phyloP scores from a whole-genome alignment of 805 yeast species.

The Priceomyces fermenticarens region DNA sequence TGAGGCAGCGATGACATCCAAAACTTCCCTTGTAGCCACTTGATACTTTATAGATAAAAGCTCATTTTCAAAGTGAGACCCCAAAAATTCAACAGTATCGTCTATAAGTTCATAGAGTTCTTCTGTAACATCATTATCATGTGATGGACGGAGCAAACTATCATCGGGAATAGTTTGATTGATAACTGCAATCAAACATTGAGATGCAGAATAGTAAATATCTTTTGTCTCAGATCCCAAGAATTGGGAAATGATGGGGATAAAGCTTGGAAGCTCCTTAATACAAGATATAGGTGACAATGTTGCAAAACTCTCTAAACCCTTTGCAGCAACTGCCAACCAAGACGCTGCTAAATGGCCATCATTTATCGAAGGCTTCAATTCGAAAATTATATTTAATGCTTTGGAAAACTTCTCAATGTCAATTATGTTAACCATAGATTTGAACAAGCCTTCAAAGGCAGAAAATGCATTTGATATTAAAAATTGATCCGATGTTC shows the following conservation, averaged over 20 bases:
- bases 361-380: conserved; percentile 81
- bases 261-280: conserved; percentile 47
- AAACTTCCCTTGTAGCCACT: conserved; percentile 69
- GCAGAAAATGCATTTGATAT: conserved; percentile 82
- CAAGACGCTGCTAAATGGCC: conserved; percentile 88
- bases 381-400: conserved; percentile 67
- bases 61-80: conserved; percentile 51
- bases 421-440: conserved; percentile 59
- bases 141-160: conserved; percentile 51
- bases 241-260: conserved; percentile 55
- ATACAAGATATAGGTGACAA: conserved; percentile 46
- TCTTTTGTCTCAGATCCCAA: conserved; percentile 63
- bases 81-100: conserved; percentile 47
- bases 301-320: conserved; percentile 41
- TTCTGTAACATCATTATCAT: conserved; percentile 35
- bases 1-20: conserved; percentile 62
- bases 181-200: conserved; percentile 80
- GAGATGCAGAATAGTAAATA: conserved; percentile 74
- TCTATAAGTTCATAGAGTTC: conserved; percentile 57
- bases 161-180: conserved; percentile 63
- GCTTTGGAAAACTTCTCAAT: conserved; percentile 62
- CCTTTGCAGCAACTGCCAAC: conserved; percentile 92
- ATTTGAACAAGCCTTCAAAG: conserved; percentile 74
- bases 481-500: conserved; percentile 78
- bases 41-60: conserved; percentile 72